A percentile compares a stretch with the other conserved stretches of the same genome.
Conservation (phyloP, 495 filamentous ascomycete genomes). For the Clohesyomyces aquaticus region DNA sequence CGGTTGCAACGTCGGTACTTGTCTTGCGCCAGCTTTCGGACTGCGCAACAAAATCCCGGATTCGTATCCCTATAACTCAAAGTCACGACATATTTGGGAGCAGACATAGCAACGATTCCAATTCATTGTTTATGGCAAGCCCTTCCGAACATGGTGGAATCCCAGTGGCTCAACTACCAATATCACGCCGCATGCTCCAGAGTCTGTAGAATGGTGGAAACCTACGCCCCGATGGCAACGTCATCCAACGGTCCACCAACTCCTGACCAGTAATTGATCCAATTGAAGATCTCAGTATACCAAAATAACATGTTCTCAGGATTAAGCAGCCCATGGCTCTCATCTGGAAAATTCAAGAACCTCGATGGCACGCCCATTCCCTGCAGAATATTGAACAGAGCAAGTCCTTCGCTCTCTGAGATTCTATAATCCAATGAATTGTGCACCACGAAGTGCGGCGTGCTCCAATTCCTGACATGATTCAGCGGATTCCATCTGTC, state of each 20-base stretch:
- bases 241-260: conserved; percentile 23
- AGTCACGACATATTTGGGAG: too few relatives aligned
- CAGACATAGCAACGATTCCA: too few relatives aligned
- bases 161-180: too few relatives aligned
- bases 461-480: conserved; percentile 46
- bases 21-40: too few relatives aligned
- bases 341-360: conserved; percentile 59
- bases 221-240: conserved; percentile 23
- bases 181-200: too few relatives aligned
- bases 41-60: too few relatives aligned
- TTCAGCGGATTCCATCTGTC: conserved; percentile 52
- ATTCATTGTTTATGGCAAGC: too few relatives aligned
- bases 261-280: conserved; percentile 54
- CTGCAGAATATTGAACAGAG: conserved; percentile 56
- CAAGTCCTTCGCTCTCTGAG: conserved; percentile 51
- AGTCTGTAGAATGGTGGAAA: too few relatives aligned
- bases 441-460: conserved; percentile 56
- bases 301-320: conserved; percentile 55
- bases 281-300: conserved; percentile 56
- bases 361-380: conserved; percentile 56
- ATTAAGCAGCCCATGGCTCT: conserved; percentile 55
- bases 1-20: too few relatives aligned
- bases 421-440: conserved; percentile 53
- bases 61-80: too few relatives aligned
- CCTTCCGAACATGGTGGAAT: too few relatives aligned